phyloP scores from a whole-genome alignment of 768 basidiomycete species.

The Rhodotorula paludigena region DNA sequence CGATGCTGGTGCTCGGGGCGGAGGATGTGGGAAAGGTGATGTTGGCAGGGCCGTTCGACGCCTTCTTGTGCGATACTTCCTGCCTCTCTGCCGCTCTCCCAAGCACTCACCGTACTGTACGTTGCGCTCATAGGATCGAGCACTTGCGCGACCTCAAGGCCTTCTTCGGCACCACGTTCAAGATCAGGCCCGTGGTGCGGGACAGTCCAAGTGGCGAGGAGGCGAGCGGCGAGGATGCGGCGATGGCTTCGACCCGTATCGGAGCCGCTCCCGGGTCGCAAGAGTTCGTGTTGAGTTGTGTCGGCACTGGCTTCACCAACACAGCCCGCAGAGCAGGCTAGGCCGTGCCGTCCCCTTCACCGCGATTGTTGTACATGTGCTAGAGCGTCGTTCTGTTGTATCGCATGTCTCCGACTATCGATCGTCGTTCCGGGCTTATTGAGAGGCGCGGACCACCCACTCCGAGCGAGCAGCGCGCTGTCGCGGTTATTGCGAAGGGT shows the following conservation, averaged over 20 bases:
- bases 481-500: no score
- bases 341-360: no score
- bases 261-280: constrained; percentile 52
- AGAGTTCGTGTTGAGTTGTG: constrained; percentile 78
- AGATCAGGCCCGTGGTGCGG: constrained; percentile 55
- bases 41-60: constrained; percentile 58
- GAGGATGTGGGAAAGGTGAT: constrained; percentile 89
- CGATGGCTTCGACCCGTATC: constrained; percentile 46
- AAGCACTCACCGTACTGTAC: background rate
- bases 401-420: no score
- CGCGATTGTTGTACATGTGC: no score
- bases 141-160: constrained; percentile 74
- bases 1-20: constrained; percentile 93
- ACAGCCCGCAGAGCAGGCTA: constrained; percentile 51
- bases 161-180: constrained; percentile 90
- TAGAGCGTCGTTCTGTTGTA: no score
- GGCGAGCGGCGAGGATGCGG: constrained; percentile 31
- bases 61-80: constrained; percentile 26
- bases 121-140: constrained; percentile 69
- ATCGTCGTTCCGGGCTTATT: no score
- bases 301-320: constrained; percentile 87
- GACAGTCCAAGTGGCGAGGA: constrained; percentile 32
- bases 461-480: no score
- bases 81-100: background rate
- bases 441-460: no score